Base-by-base conservation (phyloP, 352 stramenopile species). In the Phytophthora pistaciae region DNA sequence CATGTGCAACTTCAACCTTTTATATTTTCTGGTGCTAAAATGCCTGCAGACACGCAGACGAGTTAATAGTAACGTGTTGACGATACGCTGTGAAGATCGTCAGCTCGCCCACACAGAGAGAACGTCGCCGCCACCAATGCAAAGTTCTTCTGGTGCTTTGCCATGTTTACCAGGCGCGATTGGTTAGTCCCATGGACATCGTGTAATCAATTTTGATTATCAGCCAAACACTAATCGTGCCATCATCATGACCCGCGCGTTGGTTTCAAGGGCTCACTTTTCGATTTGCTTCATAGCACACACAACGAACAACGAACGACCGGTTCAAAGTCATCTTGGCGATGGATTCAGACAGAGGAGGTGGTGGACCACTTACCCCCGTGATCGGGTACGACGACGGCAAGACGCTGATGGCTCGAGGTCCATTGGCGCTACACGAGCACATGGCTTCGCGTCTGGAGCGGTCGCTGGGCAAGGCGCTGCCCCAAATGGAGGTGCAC, bases 401-500 rank as follows among this genome's bases (percentile, higher is more conserved):
- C 56, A 7, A 63, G 60, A n/a, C 49, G 49, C 8, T 56, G 49
- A 56, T 56, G 49, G 49, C 49, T 38, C 21, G 11, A 33, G 49
- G 49, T 33, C 21, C 49, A 27, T 49, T 49, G n/a, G n/a, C 31
- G 31, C 54, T 56, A 23, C 49, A 56, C 49, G 49, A 56, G 3
- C 49, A 56, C 49, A 14, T 56, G 49, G 54, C 36, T 8, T 31
- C 54, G 29, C 18, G 29, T 8, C 31, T 60, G 25, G 69, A 52
- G 33, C 7, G 7, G 36, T 40, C 74, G 10, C 48, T 81, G n/a
- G 66, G 66, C 20, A 63, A 64, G 20, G 61, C 59, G 16, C 68
- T 80, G 40, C 68, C 74, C 7, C 73, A 75, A 31, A 79, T 84
- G 66, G 74, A 84, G 56, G 62, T 71, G 14, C 64, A 23, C 49